Base-by-base conservation (phyloP, 176 grass and related monocot species). In the Cenchrus americanus region DNA sequence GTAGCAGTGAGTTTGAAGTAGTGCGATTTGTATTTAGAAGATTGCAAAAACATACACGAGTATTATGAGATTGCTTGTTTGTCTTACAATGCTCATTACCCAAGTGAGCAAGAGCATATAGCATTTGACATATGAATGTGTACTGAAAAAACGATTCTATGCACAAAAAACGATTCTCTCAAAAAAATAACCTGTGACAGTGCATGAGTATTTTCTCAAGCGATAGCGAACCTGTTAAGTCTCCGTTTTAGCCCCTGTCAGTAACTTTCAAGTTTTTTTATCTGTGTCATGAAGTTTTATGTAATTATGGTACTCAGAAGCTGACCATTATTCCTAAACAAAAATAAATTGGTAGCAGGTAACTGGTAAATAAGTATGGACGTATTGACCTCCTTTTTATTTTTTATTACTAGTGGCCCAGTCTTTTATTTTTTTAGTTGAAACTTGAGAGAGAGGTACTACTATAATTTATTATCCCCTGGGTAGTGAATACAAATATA, bases 1-100 rank as follows among this genome's bases (percentile, higher is more conserved):
- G 14, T 34, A 40, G 24, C 18, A 17, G 21, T 37, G 55, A 42
- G 14, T 40, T 1, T 50, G 76, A 70, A 34, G 22, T 44, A 62
- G 51, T 86, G 15, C 40, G 69, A 52, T 43, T 14, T 84, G 47
- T 15, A 42, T 79, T 42, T 69, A n/a, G 4, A 67, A 69, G 58
- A 41, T 58, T 61, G 43, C 19, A 30, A 50, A 69, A 81, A 70
- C 0, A 5, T 37, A 48, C 9, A 37, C 3, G 42, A 61, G 52
- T 59, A 70, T 83, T 24, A 66, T 4, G 3, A 43, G 12, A 8
- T 51, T 84, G 10, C 24, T 27, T 68, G 50, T 42, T 75, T 2
- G 52, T 76, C 22, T 43, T 85, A 71, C 53, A 51, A 50, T 50
- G 26, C 42, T 69, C 42, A 26, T 79, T 65, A 22, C 14, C 47